Conservation (phyloP, 2,329 filamentous ascomycete genomes). For the Fusarium brevicatenulatum region DNA sequence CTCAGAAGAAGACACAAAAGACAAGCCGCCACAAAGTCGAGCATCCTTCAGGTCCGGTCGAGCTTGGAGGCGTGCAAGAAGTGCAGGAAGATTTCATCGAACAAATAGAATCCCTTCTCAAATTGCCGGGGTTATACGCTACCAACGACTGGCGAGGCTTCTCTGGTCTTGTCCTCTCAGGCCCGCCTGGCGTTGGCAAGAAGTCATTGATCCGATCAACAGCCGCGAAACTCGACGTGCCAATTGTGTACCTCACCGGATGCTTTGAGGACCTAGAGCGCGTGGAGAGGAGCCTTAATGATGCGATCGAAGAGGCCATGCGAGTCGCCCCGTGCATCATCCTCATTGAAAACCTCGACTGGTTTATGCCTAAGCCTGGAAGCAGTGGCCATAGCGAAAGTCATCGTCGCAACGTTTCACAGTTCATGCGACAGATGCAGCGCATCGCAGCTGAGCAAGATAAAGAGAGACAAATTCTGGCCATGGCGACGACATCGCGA, state of each 20-base stretch:
- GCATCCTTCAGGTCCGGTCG: slow-evolving; percentile 28
- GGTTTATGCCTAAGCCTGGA: slow-evolving; percentile 79
- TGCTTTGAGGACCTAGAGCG: slow-evolving; percentile 54
- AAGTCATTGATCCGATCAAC: slow-evolving; percentile 79
- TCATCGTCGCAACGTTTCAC: slow-evolving; percentile 86
- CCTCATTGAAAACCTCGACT: slow-evolving; percentile 91
- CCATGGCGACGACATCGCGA: slow-evolving; percentile 89
- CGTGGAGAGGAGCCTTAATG: slow-evolving; percentile 52
- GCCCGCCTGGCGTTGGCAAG: slow-evolving; percentile 84
- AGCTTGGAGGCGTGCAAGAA: slow-evolving; percentile 43
- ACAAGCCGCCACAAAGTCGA: slow-evolving; percentile 48
- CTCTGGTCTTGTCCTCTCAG: slow-evolving; percentile 76
- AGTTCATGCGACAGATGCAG: slow-evolving; percentile 88
- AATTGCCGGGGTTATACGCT: slow-evolving; percentile 34
- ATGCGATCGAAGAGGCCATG: slow-evolving; percentile 78
- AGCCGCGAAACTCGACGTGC: slow-evolving; percentile 76
- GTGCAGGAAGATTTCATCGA: background rate
- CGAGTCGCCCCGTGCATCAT: slow-evolving; percentile 87
- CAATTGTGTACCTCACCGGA: slow-evolving; percentile 68
- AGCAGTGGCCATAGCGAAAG: slow-evolving; percentile 87
- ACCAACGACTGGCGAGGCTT: slow-evolving; percentile 22
- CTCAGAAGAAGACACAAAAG: slow-evolving; percentile 47
- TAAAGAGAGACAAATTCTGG: slow-evolving; percentile 79
- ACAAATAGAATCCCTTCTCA: slow-evolving; percentile 28
- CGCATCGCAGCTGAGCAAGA: slow-evolving; percentile 77